Evolutionary conservation across 257 asterid genomes (phyloP).

Genomic region (Anisodus acutangulus): DNA sequence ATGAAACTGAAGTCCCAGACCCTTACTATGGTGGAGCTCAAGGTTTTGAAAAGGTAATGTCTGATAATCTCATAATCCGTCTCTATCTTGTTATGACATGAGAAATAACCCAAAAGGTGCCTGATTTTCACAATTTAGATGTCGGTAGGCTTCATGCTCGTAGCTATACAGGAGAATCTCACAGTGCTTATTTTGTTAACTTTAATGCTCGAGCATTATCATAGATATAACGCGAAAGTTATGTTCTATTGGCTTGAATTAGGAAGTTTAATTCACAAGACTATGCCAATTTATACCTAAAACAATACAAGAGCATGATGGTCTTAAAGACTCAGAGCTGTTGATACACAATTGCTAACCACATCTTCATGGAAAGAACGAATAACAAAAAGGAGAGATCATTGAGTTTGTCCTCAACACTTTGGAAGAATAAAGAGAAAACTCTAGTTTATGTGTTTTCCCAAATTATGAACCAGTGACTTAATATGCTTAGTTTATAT

Average conservation of each 20-base stretch:
- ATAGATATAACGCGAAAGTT: not conserved
- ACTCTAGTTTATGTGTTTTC: not conserved
- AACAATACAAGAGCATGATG: not conserved
- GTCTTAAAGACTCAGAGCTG: not conserved
- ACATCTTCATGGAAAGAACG: not conserved
- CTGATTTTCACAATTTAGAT: not conserved
- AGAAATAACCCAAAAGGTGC: not conserved
- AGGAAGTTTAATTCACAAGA: not conserved
- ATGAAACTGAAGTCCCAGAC: slow-evolving; percentile 79
- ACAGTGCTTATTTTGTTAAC: not conserved
- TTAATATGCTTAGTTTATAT: not conserved
- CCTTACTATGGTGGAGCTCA: slow-evolving; percentile 85
- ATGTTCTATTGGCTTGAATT: not conserved
- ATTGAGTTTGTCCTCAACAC: not conserved
- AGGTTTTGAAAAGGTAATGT: slow-evolving; percentile 86
- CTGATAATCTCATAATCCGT: not conserved
- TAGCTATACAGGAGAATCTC: slow-evolving; percentile 13
- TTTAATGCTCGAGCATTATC: not conserved
- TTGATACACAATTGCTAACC: not conserved
- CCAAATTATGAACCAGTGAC: not conserved
- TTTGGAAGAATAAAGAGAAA: not conserved
- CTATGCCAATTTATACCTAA: not conserved
- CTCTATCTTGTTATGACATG: not conserved
- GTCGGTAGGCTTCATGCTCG: not conserved
- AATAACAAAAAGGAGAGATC: not conserved